phyloP scores from a whole-genome alignment of 2,329 filamentous ascomycete genomes.

The Nemania sp. region DNA sequence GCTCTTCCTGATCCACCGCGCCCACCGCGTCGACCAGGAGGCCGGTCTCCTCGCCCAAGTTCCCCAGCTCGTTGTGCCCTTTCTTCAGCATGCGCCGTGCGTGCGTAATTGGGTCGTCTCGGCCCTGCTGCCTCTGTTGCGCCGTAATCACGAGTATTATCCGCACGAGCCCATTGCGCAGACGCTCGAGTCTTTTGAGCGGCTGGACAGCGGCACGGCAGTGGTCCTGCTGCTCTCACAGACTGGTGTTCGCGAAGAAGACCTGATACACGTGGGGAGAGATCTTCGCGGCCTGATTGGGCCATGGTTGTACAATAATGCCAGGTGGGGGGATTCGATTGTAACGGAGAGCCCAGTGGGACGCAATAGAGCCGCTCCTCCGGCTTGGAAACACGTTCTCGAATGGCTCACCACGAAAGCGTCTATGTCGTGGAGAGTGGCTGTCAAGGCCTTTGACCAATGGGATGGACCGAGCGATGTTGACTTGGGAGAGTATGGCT shows the following conservation, averaged over 20 bases:
- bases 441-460: constrained; percentile 65
- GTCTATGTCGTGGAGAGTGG: constrained; percentile 61
- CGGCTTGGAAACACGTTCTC: constrained; percentile 71
- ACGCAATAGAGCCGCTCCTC: constrained; percentile 44
- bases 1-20: constrained; percentile 68
- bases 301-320: constrained; percentile 72
- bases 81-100: constrained; percentile 62
- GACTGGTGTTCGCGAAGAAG: constrained; percentile 49
- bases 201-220: constrained; percentile 60
- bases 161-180: constrained; percentile 51
- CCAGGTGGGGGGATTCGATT: constrained; percentile 54
- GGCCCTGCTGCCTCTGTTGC: constrained; percentile 67
- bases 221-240: constrained; percentile 64
- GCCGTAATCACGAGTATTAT: constrained; percentile 72
- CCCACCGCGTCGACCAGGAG: constrained; percentile 70
- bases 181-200: constrained; percentile 66
- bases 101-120: constrained; percentile 72
- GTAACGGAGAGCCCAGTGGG: constrained; percentile 23
- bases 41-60: constrained; percentile 72
- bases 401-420: constrained; percentile 68
- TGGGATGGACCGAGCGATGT: constrained; percentile 76
- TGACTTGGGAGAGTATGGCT: constrained; percentile 64
- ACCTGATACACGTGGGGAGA: constrained; percentile 54
- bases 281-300: constrained; percentile 70
- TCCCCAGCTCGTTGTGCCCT: constrained; percentile 68